Base-by-base conservation (phyloP, 208 protist genomes). In the Acanthamoeba lenticulata region DNA sequence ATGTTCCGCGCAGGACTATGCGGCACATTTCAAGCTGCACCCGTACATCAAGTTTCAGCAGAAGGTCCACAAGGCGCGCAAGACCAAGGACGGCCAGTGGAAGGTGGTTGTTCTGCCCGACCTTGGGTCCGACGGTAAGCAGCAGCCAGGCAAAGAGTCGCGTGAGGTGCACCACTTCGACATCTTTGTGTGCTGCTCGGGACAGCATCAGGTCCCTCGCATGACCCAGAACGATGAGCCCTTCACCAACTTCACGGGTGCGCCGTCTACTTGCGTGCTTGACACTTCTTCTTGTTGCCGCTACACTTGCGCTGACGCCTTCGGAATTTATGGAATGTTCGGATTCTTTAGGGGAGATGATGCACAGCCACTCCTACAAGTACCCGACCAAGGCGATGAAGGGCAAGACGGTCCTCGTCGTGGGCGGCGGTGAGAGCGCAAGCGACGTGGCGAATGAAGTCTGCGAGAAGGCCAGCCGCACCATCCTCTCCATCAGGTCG, bases 31-130 rank as follows among this genome's bases (percentile, higher is more conserved):
- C 27, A 38, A 92, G 7, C 88, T 92, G 21, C 42, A 57, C 13
- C 88, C 60, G 9, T 77, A 92, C 88, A 92, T 92, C 29, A 69
- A 92, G 88, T 21, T 92, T 21, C n/a, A 52, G 38, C 88, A 77
- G 36, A 79, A 49, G 55, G 62, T 77, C 40, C 88, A 92, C 52
- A 69, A 77, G 44, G 88, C 62, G 17, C 40, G 62, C 42, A 92
- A 92, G 88, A 92, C 88, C 44, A 57, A 44, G 55, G 55, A 69
- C 65, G 88, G 88, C 55, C 34, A 79, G 69, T 92, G 88, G 88
- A 90, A 90, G 42, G 83, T 90, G 0, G 83, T 90, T 1, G 83
- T 90, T 7, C 57, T 65, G 69, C 69, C 69, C 83, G 65, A 65
- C 49, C 49, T 65, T 7, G 83, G 65, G 38, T 40, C n/a, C 21